phyloP scores from a whole-genome alignment of 345 rosid species.

The Salix purpurea region DNA sequence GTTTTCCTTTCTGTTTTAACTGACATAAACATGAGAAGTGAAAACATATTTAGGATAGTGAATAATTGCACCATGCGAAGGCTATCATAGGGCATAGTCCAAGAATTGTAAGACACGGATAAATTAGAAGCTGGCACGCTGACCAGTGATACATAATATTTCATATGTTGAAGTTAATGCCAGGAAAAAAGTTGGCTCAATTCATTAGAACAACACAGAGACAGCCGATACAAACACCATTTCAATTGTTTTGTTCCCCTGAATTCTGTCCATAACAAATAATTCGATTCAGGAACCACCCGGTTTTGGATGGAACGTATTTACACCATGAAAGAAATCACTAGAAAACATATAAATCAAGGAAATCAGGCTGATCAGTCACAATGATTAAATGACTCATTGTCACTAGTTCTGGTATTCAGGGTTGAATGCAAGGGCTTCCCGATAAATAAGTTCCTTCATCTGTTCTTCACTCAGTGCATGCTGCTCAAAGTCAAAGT shows the following conservation, averaged over 20 bases:
- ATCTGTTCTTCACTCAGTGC: conserved; percentile 66
- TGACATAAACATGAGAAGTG: too few relatives aligned
- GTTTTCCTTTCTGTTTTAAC: too few relatives aligned
- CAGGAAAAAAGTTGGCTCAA: neutral
- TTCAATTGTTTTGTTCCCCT: conserved; percentile 19
- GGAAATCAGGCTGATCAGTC: conserved; percentile 12
- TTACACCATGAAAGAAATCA: conserved; percentile 32
- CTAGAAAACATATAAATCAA: conserved; percentile 10
- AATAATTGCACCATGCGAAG: neutral
- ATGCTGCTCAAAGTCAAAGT: conserved; percentile 68
- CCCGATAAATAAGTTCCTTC: conserved; percentile 75
- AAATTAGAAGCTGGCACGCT: neutral
- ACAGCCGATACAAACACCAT: conserved; percentile 30
- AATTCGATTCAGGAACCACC: conserved; percentile 32
- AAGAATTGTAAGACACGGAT: neutral
- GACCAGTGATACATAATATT: neutral
- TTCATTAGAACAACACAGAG: neutral
- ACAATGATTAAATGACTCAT: neutral
- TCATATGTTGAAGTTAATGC: neutral
- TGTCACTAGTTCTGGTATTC: conserved; percentile 44
- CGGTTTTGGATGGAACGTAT: conserved; percentile 34
- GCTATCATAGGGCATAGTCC: neutral
- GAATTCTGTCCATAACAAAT: conserved; percentile 27
- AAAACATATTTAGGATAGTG: neutral
- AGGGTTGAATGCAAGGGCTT: conserved; percentile 82